These are phyloP conservation scores for Xylaria sp. DNA, from an alignment of 2,329 filamentous ascomycete species.

Conservation along the genomic window DNA sequence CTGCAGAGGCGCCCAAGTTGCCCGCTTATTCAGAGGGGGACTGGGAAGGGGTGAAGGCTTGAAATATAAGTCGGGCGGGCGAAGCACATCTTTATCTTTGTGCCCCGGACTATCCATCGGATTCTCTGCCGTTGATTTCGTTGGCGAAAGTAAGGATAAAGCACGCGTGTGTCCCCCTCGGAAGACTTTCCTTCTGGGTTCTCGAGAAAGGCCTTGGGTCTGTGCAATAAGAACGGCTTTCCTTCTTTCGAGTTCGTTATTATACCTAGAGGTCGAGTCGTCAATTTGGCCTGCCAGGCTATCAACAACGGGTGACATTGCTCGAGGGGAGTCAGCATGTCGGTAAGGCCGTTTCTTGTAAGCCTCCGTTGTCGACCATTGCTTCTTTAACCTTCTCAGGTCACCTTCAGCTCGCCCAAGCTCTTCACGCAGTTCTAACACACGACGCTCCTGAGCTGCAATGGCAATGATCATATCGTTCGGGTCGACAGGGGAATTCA, in stretches of 20 bases:
- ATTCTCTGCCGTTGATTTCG: conserved; percentile 44
- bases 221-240: conserved; percentile 64
- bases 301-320: conserved; percentile 26
- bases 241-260: conserved; percentile 71
- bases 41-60: conserved; percentile 40
- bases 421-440: conserved; percentile 90
- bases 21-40: conserved; percentile 54
- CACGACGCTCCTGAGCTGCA: conserved; percentile 86
- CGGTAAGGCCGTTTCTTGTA: conserved; percentile 72
- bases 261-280: conserved; percentile 43
- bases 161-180: conserved; percentile 65
- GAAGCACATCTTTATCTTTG: conserved; percentile 51
- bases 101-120: conserved; percentile 47
- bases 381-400: conserved; percentile 75
- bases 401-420: conserved; percentile 80
- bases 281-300: conserved; percentile 41
- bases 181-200: conserved; percentile 65
- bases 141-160: conserved; percentile 81
- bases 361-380: conserved; percentile 79
- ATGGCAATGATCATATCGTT: conserved; percentile 83
- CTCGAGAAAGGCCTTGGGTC: conserved; percentile 44
- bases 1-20: conserved; percentile 61
- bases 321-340: conserved; percentile 61
- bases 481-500: conserved; percentile 55
- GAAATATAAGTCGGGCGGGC: conserved; percentile 38